Conservation (phyloP, 441 rosid genomes). For the Isatis lusitanica region DNA sequence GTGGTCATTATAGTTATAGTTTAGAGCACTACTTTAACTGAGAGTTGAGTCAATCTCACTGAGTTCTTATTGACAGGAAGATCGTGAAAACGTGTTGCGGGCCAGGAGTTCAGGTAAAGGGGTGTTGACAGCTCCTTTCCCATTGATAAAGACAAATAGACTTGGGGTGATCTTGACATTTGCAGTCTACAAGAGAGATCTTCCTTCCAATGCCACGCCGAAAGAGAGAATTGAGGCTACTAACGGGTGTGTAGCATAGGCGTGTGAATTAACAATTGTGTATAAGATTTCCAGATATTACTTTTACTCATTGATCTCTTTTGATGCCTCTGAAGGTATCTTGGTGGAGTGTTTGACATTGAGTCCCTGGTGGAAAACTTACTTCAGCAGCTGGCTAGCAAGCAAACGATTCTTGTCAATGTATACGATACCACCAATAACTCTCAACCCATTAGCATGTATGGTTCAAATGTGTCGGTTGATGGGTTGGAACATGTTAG, state of each 20-base stretch:
- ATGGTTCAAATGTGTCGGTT: conserved; percentile 61
- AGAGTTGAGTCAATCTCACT: not conserved
- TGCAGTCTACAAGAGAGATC: conserved; percentile 79
- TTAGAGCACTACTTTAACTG: not conserved
- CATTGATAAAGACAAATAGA: conserved; percentile 76
- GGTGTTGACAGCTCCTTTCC: conserved; percentile 87
- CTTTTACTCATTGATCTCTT: conserved; percentile 21
- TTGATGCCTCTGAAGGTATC: conserved; percentile 54
- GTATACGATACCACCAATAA: conserved; percentile 72
- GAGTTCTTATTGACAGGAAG: conserved; percentile 57
- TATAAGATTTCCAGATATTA: not conserved
- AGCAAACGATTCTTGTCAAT: conserved; percentile 87
- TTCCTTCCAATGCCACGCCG: conserved; percentile 81
- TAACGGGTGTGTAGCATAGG: conserved; percentile 57
- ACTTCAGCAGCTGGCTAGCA: conserved; percentile 93
- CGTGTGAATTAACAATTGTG: not conserved
- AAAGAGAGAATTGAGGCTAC: conserved; percentile 78
- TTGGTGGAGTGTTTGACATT: conserved; percentile 86
- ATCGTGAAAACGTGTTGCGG: conserved; percentile 79
- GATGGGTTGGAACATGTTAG: conserved; percentile 64
- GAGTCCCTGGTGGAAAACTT: conserved; percentile 87
- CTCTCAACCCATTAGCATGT: conserved; percentile 87
- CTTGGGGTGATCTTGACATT: conserved; percentile 91
- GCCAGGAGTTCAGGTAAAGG: conserved; percentile 89
- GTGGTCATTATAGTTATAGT: not conserved